These are phyloP conservation scores for Gynandropsis gynandra DNA, from an alignment of 345 rosid species.

Conservation along the genomic window DNA sequence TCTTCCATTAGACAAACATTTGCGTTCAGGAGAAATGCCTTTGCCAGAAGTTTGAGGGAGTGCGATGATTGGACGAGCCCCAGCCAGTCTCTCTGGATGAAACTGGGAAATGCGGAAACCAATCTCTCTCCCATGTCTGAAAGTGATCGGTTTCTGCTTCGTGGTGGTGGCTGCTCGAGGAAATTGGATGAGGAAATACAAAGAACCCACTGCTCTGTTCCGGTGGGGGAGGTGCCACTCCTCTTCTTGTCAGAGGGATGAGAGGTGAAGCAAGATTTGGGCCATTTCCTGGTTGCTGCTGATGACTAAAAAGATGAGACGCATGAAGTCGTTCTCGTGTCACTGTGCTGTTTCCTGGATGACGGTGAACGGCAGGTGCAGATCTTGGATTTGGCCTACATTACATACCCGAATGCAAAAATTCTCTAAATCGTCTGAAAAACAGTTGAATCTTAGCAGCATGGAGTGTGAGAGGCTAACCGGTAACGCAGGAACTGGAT, in stretches of 20 bases:
- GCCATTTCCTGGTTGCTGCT: slow-evolving; percentile 37
- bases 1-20: slow-evolving; percentile 3
- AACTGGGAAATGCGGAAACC: slow-evolving; percentile 26
- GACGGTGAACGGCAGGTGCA: slow-evolving; percentile 38
- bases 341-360: slow-evolving; percentile 39
- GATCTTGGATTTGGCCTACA: slow-evolving; percentile 44
- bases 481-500: slow-evolving; percentile 42
- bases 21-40: slow-evolving; percentile 19
- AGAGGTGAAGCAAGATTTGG: slow-evolving; percentile 33
- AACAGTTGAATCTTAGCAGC: slow-evolving; percentile 2
- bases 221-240: slow-evolving; percentile 28
- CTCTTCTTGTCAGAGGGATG: slow-evolving; percentile 41
- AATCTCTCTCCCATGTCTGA: slow-evolving; percentile 35
- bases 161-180: slow-evolving; percentile 33
- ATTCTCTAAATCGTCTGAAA: neutral
- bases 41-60: slow-evolving; percentile 23
- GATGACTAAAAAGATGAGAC: slow-evolving; percentile 39
- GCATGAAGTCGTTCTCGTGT: slow-evolving; percentile 40
- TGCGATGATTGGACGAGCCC: slow-evolving; percentile 9
- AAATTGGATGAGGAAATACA: slow-evolving; percentile 38
- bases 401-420: slow-evolving; percentile 11
- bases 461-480: slow-evolving; percentile 32
- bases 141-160: slow-evolving; percentile 34
- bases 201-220: slow-evolving; percentile 43
- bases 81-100: neutral